Evolutionary conservation across 2,329 filamentous ascomycete genomes (phyloP).

Genomic region (Ceratocystis ficicola): DNA sequence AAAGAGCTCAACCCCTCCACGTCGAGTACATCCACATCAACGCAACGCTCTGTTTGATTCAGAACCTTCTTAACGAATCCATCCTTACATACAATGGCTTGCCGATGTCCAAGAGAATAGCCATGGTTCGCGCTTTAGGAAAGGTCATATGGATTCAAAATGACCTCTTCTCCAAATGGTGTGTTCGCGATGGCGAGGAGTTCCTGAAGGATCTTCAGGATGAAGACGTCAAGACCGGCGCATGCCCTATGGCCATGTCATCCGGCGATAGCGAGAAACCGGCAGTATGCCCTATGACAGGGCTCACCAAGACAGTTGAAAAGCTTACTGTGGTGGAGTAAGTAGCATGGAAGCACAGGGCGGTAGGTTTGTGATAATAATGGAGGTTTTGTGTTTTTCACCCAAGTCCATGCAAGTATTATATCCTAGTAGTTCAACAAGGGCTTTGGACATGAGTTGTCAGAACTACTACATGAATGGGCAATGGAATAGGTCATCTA

Average conservation of each 20-base stretch:
- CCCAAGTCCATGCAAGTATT: background rate
- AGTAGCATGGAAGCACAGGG: background rate
- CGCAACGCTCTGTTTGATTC: slow-evolving; percentile 58
- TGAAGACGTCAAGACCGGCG: background rate
- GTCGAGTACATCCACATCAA: slow-evolving; percentile 74
- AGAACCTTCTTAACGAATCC: slow-evolving; percentile 65
- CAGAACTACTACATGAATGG: no score
- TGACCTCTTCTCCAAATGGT: slow-evolving; percentile 75
- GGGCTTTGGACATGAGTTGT: background rate
- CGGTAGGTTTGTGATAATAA: background rate
- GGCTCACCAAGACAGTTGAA: slow-evolving; percentile 5
- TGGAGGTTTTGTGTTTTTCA: background rate
- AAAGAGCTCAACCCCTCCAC: slow-evolving; percentile 58
- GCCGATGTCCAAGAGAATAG: slow-evolving; percentile 54
- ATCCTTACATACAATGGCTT: slow-evolving; percentile 60
- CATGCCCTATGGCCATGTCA: slow-evolving; percentile 7
- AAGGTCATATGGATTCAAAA: slow-evolving; percentile 86
- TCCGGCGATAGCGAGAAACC: slow-evolving; percentile 1
- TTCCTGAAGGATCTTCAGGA: slow-evolving; percentile 27
- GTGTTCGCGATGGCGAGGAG: slow-evolving; percentile 57
- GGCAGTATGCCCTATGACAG: slow-evolving; percentile 11
- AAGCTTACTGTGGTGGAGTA: slow-evolving; percentile 11
- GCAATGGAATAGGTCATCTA: no score
- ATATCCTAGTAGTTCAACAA: no score
- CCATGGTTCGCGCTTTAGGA: slow-evolving; percentile 59